Conservation (phyloP, 352 stramenopile genomes). For the Phytopythium kandeliae region DNA sequence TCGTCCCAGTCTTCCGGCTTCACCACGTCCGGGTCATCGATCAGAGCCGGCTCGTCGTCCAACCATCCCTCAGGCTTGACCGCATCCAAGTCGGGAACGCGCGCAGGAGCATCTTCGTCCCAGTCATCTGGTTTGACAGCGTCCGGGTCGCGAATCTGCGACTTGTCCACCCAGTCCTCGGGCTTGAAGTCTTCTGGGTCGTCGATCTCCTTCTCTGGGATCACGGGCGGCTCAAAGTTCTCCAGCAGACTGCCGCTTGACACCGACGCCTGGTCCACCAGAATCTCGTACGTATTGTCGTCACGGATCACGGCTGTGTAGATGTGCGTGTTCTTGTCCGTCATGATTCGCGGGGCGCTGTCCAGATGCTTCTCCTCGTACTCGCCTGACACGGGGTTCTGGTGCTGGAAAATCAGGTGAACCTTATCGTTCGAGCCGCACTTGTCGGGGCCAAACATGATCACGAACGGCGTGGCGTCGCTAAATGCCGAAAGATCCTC, state of each 20-base stretch:
- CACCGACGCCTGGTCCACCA: slow-evolving; percentile 84
- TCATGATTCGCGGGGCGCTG: slow-evolving; percentile 68
- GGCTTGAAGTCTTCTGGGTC: slow-evolving; percentile 91
- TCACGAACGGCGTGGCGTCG: slow-evolving; percentile 86
- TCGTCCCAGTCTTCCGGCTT: slow-evolving; percentile 95
- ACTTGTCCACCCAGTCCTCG: slow-evolving; percentile 89
- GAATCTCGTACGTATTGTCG: slow-evolving; percentile 90
- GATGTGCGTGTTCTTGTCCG: slow-evolving; percentile 84
- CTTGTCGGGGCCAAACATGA: slow-evolving; percentile 96
- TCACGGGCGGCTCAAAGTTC: slow-evolving; percentile 81
- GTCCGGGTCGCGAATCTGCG: slow-evolving; percentile 84
- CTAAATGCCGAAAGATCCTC: slow-evolving; percentile 60
- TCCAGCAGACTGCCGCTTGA: slow-evolving; percentile 79
- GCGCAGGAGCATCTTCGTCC: slow-evolving; percentile 88
- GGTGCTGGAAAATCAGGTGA: slow-evolving; percentile 94
- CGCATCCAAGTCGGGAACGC: slow-evolving; percentile 80
- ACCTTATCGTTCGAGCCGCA: slow-evolving; percentile 92
- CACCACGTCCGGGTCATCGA: slow-evolving; percentile 68
- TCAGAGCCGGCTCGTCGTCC: slow-evolving; percentile 73
- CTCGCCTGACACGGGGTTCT: slow-evolving; percentile 88
- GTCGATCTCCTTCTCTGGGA: slow-evolving; percentile 89
- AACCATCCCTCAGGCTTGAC: slow-evolving; percentile 90
- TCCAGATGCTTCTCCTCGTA: slow-evolving; percentile 95
- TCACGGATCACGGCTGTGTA: slow-evolving; percentile 91
- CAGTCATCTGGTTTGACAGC: slow-evolving; percentile 90